These are phyloP conservation scores for Falciphora oryzae DNA, from an alignment of 2,329 filamentous ascomycete genomes.

Conservation along the genomic window DNA sequence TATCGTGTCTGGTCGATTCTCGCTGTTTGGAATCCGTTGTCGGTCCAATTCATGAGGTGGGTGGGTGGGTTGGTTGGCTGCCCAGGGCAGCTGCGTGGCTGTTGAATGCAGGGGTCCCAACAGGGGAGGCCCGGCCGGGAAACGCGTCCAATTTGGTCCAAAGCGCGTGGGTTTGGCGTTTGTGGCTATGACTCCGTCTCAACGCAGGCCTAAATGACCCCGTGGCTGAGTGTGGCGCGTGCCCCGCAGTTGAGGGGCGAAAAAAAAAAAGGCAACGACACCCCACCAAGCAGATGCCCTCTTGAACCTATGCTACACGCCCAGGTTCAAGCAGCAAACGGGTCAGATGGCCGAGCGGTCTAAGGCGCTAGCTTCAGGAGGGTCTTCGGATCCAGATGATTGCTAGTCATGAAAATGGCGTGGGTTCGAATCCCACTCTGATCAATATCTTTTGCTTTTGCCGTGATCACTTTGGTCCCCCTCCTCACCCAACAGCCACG, in stretches of 20 bases:
- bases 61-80: background rate
- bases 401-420: background rate
- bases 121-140: background rate
- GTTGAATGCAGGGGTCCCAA: background rate
- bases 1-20: background rate
- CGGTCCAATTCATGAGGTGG: background rate
- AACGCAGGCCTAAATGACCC: background rate
- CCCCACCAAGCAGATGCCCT: background rate
- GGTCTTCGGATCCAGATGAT: background rate
- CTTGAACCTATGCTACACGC: background rate
- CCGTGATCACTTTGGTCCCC: background rate
- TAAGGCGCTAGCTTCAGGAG: conserved; percentile 1
- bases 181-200: background rate
- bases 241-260: too few relatives aligned
- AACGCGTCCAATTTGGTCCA: background rate
- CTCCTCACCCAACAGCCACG: too few relatives aligned
- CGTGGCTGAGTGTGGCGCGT: too few relatives aligned
- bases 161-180: background rate
- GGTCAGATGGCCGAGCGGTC: conserved; percentile 1
- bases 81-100: background rate
- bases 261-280: background rate
- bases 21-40: background rate
- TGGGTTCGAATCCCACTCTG: conserved; percentile 1
- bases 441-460: background rate
- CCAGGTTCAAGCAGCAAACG: background rate